Evolutionary conservation across 345 rosid genomes (phyloP), one percentile per base, ranked within the genome.

Genomic region (Raphanus raphanistrum): DNA sequence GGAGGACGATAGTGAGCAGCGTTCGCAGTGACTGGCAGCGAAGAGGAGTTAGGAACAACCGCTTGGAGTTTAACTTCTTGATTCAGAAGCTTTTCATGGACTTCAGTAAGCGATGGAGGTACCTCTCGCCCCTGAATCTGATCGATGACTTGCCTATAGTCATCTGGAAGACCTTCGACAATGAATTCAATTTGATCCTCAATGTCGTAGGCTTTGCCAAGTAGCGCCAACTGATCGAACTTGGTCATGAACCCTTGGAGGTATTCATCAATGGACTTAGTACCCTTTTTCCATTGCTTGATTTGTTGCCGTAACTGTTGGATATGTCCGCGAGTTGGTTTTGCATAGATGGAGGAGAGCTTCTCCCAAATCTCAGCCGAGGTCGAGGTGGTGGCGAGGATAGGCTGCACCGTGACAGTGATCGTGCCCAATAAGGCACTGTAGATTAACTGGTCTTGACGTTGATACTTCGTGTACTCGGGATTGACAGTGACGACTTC

Each of bases 341-440:
- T 54, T 0, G 59, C 59, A 7, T 54, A 54, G 0, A 27, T 54
- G 0, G 11, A 2, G 0, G 25, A 15, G 26, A 54, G 59, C 0
- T 0, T 54, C 0, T 6, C 8, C 27, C 59, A 54, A 11, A 54
- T 17, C 4, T 54, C 11, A 0, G 59, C 59, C 2, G 26, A 7
- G 0, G 59, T 54, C 7, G 26, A 6, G 0, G 59, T 3, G 3
- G 27, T 54, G 0, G 59, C 21, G 1, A 54, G 11, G 4, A 54
- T 8, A 0, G 27, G 27, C 1, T 16, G 27, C 0, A 54, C 2
- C 0, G 10, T 2, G 0, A 2, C 1, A 0, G 59, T 0, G 0
- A 54, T 16, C 0, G 27, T 27, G 0, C 59, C 59, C 0, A 54
- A 1, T 0, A 54, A 2, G 1, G 27, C 59, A 7, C 27, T 54